A percentile compares a stretch with the other conserved stretches of the same genome.
phyloP scores from a whole-genome alignment of 2,329 filamentous ascomycete genomes.

The Polychaeton citri region DNA sequence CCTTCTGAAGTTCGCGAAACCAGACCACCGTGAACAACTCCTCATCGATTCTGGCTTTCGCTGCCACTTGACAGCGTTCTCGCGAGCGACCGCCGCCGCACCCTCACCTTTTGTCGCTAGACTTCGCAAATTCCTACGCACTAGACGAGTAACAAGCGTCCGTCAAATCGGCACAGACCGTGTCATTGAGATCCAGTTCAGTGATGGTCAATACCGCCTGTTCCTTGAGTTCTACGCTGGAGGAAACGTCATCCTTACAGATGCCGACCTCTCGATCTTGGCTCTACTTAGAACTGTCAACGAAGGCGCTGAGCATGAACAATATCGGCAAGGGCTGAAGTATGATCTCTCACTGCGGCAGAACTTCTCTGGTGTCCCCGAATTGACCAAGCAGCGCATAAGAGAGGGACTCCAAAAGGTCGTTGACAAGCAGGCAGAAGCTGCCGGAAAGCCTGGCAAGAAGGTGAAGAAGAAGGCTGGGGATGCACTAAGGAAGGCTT shows the following conservation, averaged over 20 bases:
- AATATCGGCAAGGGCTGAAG: constrained; percentile 59
- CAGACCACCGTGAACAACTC: constrained; percentile 76
- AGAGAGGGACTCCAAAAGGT: constrained; percentile 54
- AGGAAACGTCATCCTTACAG: constrained; percentile 88
- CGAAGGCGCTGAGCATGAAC: constrained; percentile 72
- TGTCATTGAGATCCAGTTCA: constrained; percentile 84
- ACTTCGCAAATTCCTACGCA: constrained; percentile 78
- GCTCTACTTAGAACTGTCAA: constrained; percentile 67
- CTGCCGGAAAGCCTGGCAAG: constrained; percentile 36
- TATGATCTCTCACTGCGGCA: constrained; percentile 75
- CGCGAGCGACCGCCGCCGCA: constrained; percentile 68
- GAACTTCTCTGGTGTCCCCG: constrained; percentile 65
- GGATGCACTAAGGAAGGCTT: constrained; percentile 62
- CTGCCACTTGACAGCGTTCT: constrained; percentile 84
- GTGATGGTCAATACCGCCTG: constrained; percentile 74
- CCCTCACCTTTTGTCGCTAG: constrained; percentile 77
- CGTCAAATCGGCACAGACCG: constrained; percentile 84
- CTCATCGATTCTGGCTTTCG: constrained; percentile 92
- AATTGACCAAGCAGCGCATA: constrained; percentile 61
- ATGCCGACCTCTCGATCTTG: constrained; percentile 69
- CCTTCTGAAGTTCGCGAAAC: constrained; percentile 86
- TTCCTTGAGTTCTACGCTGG: constrained; percentile 95
- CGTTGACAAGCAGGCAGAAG: constrained; percentile 43
- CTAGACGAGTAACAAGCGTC: constrained; percentile 67
- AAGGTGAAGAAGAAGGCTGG: constrained; percentile 63